Base-by-base conservation (phyloP, 2,329 filamentous ascomycete genomes). In the Aureobasidium vineae region DNA sequence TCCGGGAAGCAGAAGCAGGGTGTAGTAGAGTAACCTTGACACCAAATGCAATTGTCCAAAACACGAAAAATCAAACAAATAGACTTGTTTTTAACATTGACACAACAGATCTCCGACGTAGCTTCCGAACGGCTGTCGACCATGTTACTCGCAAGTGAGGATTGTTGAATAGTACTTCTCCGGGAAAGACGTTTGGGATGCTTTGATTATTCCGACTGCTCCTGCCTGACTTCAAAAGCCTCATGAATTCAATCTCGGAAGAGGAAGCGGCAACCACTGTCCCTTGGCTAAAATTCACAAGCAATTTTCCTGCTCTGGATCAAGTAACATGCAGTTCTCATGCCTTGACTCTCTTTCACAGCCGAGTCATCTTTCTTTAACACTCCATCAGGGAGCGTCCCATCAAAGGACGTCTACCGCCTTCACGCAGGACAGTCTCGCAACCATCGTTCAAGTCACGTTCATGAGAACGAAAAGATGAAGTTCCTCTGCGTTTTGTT, bases 21-120 rank as follows among this genome's bases (percentile, higher is more conserved):
- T 49, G 57, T 49, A 49, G 45, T 63, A 63, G 59, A 63, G 10
- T 63, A 63, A 40, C 36, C 36, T 52, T 52, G 21, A 63, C 59
- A 63, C 59, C 59, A 36, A 50, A 61, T 61, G 26, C 57, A 61
- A 61, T 10, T 43, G 31, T 49, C 19, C 28, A 49, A 47, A 47
- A 61, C 56, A 47, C 31, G 23, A 41, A 33, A 8, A 53, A n/a
- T 21, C 16, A 13, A 45, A 45, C 43, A 15, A 45, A 45, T 10
- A 23, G 11, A 36, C 11, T 47, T 5, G 13, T 26, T 4, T 7
- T 23, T 21, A 26, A 10, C 43, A 26, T 23, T 26, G 10, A 47
- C 43, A 15, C 7, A 6, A 52, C 49, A 31, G 28, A 33, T 10
- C 1, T 19, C 10, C 21, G 4, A 47, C 43, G 3, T 47, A 13